Evolutionary conservation across 2,329 filamentous ascomycete genomes (phyloP).

Genomic region (Apiospora pterosperma): DNA sequence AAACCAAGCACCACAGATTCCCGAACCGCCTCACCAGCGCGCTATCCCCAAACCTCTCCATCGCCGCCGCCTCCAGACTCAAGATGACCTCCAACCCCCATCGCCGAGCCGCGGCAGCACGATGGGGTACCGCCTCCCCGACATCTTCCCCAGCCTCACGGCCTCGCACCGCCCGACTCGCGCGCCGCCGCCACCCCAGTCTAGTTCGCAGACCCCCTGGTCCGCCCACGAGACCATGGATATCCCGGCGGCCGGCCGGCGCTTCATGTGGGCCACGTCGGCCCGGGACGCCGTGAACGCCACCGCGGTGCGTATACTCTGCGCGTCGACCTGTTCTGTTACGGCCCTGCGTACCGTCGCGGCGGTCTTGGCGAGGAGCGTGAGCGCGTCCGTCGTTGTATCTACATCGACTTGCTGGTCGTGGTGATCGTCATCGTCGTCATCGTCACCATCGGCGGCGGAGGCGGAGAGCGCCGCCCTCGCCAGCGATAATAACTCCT

Average conservation of each 20-base stretch:
- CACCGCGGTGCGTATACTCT: constrained; percentile 5
- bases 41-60: constrained; percentile 15
- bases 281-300: constrained; percentile 13
- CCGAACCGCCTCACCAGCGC: constrained; percentile 15
- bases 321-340: neutral
- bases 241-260: constrained; percentile 16
- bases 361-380: constrained; percentile 15
- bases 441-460: too few relatives aligned
- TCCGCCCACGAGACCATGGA: constrained; percentile 31
- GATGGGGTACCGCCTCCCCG: constrained; percentile 20
- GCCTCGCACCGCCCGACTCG: constrained; percentile 19
- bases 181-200: constrained; percentile 19
- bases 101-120: constrained; percentile 20
- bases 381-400: neutral
- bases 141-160: constrained; percentile 20
- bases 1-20: constrained; percentile 13
- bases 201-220: constrained; percentile 19
- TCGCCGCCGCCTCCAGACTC: constrained; percentile 15
- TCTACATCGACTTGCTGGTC: neutral
- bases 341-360: constrained; percentile 17
- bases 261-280: constrained; percentile 9
- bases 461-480: neutral
- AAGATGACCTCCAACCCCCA: constrained; percentile 22
- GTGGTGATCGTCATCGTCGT: neutral
- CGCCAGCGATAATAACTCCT: constrained; percentile 11